phyloP scores from a whole-genome alignment of 169 alveolate genomes.

The Plasmodium gonderi region DNA sequence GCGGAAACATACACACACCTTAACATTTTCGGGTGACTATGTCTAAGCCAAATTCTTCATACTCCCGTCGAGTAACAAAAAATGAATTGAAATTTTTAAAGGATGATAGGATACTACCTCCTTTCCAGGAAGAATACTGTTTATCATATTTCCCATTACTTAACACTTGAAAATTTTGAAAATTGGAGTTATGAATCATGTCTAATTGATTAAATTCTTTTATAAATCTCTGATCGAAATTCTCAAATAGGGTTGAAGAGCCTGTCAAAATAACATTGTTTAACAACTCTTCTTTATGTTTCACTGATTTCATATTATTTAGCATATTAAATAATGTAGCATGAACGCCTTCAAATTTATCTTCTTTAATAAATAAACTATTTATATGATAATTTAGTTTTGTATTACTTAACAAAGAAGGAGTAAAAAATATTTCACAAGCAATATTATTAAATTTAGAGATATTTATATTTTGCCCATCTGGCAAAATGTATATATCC shows the following conservation, averaged over 20 bases:
- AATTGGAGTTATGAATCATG: not conserved
- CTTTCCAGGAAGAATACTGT: slow-evolving; percentile 69
- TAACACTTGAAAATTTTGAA: slow-evolving; percentile 14
- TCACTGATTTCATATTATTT: not conserved
- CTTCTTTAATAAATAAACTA: slow-evolving; percentile 19
- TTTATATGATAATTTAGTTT: not conserved
- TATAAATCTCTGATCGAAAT: slow-evolving; percentile 31
- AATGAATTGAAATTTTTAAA: slow-evolving; percentile 60
- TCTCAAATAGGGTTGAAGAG: slow-evolving; percentile 37
- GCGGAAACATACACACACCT: not conserved
- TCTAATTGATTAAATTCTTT: slow-evolving; percentile 50
- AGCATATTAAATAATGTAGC: slow-evolving; percentile 43
- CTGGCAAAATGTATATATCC: slow-evolving; percentile 42
- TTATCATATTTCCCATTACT: slow-evolving; percentile 24
- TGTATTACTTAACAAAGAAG: slow-evolving; percentile 24
- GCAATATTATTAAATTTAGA: slow-evolving; percentile 45
- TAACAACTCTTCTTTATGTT: slow-evolving; percentile 22
- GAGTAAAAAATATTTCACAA: slow-evolving; percentile 63
- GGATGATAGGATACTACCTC: slow-evolving; percentile 52
- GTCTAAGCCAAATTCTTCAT: slow-evolving; percentile 58
- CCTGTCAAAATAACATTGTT: slow-evolving; percentile 42
- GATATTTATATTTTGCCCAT: slow-evolving; percentile 70
- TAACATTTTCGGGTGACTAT: slow-evolving; percentile 44
- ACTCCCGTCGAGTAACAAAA: slow-evolving; percentile 52
- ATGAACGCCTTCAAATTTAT: slow-evolving; percentile 10